A percentile compares a stretch with the other conserved stretches of the same genome.
These are phyloP conservation scores for Tetrapyrgos nigripes DNA, from an alignment of 1,284 basidiomycete genomes.

Conservation along the genomic window DNA sequence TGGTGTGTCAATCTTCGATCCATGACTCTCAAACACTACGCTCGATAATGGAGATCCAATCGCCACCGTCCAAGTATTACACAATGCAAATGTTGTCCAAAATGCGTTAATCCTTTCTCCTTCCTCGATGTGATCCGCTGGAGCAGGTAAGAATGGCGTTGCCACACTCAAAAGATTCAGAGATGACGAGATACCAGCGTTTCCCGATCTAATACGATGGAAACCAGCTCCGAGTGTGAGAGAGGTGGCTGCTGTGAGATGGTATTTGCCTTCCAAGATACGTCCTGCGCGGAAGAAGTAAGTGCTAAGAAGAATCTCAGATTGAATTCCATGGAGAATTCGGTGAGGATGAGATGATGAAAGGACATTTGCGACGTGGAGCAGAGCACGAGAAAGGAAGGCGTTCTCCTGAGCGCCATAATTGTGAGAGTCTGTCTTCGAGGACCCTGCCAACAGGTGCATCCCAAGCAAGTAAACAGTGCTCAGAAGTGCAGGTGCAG, in stretches of 20 bases:
- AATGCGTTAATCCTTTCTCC: conserved; percentile 65
- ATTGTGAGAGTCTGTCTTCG: conserved; percentile 31
- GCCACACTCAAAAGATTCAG: conserved; percentile 41
- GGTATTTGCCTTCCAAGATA: conserved; percentile 51
- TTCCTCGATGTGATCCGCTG: conserved; percentile 51
- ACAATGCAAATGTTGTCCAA: conserved; percentile 59
- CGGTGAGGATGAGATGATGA: conserved; percentile 46
- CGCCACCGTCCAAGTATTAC: conserved; percentile 57
- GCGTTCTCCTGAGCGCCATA: conserved; percentile 39
- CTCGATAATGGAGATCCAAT: conserved; percentile 37
- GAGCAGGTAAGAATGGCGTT: conserved; percentile 35
- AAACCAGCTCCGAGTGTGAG: conserved; percentile 47
- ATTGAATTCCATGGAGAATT: conserved; percentile 60
- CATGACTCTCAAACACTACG: conserved; percentile 50
- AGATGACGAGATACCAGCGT: conserved; percentile 26
- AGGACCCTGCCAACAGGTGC: conserved; percentile 45
- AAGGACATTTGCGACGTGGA: conserved; percentile 45
- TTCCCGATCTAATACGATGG: conserved; percentile 46
- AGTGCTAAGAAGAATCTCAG: conserved; percentile 59
- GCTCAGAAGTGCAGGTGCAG: conserved; percentile 53
- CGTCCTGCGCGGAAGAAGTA: conserved; percentile 59
- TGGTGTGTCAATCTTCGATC: conserved; percentile 58
- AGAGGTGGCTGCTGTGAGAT: conserved; percentile 45
- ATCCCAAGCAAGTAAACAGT: conserved; percentile 58
- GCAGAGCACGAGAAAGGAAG: conserved; percentile 51